phyloP scores from a whole-genome alignment of 2,329 filamentous ascomycete species.

The Colletotrichum sidae region DNA sequence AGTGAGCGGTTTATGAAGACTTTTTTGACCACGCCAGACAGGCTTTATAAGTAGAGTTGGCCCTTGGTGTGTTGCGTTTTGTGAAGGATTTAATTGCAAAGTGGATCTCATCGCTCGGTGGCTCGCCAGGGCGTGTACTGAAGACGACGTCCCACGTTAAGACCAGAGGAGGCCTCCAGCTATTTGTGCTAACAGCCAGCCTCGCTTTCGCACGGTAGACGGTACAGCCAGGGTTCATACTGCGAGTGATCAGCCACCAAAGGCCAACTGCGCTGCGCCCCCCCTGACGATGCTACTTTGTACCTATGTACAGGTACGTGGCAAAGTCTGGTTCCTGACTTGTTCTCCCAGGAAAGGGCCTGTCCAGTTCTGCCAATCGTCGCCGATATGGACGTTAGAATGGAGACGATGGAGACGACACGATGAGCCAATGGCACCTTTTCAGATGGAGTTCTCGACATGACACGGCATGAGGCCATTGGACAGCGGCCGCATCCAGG shows the following conservation, averaged over 20 bases:
- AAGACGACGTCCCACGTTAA: constrained; percentile 6
- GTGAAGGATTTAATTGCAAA: constrained; percentile 34
- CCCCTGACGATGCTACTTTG: constrained; percentile 24
- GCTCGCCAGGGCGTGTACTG: constrained; percentile 20
- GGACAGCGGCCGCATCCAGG: constrained; percentile 23
- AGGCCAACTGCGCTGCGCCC: constrained; percentile 19
- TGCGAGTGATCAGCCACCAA: constrained; percentile 22
- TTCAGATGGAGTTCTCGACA: constrained; percentile 8
- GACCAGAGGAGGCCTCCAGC: not conserved
- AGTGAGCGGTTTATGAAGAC: constrained; percentile 26
- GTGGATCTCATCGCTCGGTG: constrained; percentile 30
- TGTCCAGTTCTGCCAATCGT: constrained; percentile 24
- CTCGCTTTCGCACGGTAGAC: not conserved
- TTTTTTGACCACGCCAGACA: not conserved
- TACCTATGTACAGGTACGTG: too few relatives aligned
- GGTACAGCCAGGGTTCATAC: constrained; percentile 5
- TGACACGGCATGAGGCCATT: constrained; percentile 32
- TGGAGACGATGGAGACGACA: not conserved
- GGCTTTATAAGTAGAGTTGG: not conserved
- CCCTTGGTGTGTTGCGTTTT: constrained; percentile 32
- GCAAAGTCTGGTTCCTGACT: constrained; percentile 32
- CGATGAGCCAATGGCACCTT: constrained; percentile 7
- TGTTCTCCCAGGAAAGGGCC: constrained; percentile 11
- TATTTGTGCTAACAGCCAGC: constrained; percentile 9
- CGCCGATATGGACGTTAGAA: constrained; percentile 8